Base-by-base conservation (phyloP, 768 basidiomycete genomes). In the Amanita molliuscula region DNA sequence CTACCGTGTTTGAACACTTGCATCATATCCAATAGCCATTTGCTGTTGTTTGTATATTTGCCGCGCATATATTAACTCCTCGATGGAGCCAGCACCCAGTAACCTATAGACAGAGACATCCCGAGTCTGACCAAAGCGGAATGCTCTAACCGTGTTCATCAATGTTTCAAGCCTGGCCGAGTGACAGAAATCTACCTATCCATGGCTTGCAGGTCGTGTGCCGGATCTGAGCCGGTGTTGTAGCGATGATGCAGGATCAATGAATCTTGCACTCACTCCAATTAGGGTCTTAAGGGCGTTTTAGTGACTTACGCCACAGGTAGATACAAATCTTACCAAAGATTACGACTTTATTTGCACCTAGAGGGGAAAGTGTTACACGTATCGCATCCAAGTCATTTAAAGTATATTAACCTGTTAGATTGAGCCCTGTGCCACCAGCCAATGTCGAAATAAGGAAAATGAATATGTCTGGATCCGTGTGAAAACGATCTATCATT, bases 11-110 rank as follows among this genome's bases (percentile, higher is more conserved):
- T 92, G 89, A 7, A 88, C 69, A 56, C 85, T 88, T 1, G 84
- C 85, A 54, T 85, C 77, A 61, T 93, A 93, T 0, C 81, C 90
- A 41, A 91, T 89, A n/a, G 80, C 79, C 87, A 91, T 91, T 59
- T 90, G 87, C 60, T 94, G 92, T 55, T 92, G 89, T 61, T 94
- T 94, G 66, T 93, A 93, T 18, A 95, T 77, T 60, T 94, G 91
- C 10, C 90, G 79, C 0, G 86, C 86, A 57, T 92, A 92, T 16
- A 92, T 89, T 37, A 90, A 65, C 61, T 94, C 90, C 58, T 93
- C 90, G 10, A 93, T 73, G 6, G 88, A 88, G 2, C 92, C 91
- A 3, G 89, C 88, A 0, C 86, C 89, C 13, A 95, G 71, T 6
- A 95, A 72, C 31, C 92, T 78, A 58, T 81, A 90, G 1, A 94